phyloP scores from a whole-genome alignment of 176 grass and related monocot species.

The Avena insularis region DNA sequence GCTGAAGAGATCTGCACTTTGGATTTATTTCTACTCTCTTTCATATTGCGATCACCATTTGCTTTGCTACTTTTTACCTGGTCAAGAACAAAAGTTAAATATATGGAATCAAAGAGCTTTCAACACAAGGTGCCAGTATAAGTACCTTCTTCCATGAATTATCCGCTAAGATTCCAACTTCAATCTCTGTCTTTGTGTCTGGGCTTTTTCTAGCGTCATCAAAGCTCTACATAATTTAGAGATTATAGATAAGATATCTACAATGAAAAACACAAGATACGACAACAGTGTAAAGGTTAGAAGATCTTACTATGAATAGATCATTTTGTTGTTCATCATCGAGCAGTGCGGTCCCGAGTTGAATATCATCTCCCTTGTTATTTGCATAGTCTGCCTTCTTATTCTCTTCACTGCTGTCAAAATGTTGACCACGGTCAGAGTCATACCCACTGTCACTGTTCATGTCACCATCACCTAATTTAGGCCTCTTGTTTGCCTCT shows the following conservation, averaged over 20 bases:
- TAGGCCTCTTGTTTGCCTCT: constrained; percentile 59
- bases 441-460: constrained; percentile 75
- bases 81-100: not conserved
- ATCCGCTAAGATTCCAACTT: constrained; percentile 83
- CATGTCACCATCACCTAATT: constrained; percentile 49
- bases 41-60: constrained; percentile 41
- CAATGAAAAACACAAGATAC: constrained; percentile 23
- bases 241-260: constrained; percentile 27
- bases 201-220: constrained; percentile 61
- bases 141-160: constrained; percentile 90
- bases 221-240: constrained; percentile 56
- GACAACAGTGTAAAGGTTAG: constrained; percentile 13
- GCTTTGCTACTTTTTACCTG: constrained; percentile 59
- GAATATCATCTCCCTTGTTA: constrained; percentile 50
- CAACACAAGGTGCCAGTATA: not conserved
- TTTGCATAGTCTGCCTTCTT: constrained; percentile 50
- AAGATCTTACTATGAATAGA: constrained; percentile 61
- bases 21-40: constrained; percentile 29
- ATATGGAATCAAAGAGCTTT: constrained; percentile 21
- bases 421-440: constrained; percentile 47
- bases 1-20: constrained; percentile 39
- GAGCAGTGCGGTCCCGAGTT: constrained; percentile 61
- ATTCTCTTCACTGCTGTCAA: constrained; percentile 48
- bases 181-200: constrained; percentile 73
- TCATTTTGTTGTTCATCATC: constrained; percentile 61